Base-by-base conservation (phyloP, 176 grass and related monocot genomes). In the Olyra latifolia region DNA sequence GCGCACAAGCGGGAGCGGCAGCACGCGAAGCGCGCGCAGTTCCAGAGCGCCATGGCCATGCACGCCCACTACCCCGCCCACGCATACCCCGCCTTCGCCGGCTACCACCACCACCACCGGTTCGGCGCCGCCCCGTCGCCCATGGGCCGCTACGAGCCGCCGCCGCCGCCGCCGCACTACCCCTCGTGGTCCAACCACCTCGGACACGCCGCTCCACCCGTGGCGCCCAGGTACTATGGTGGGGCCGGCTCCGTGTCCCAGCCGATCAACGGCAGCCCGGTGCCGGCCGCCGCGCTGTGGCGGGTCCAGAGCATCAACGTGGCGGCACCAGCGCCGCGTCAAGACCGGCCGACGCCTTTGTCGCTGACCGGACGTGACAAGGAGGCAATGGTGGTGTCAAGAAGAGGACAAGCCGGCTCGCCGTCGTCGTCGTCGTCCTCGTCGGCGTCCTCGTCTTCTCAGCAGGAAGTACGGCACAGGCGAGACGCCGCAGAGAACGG, bases 1-100 rank as follows among this genome's bases (percentile, higher is more conserved):
- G 97, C 97, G 42, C 97, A 99, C 91, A 99, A 96, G 79, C 80
- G 85, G 17, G 85, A 88, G 89, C 79, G 86, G 61, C 84, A 93
- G 68, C 90, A 91, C 41, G 89, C 81, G 7, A 95, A 93, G 90
- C 84, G 93, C 63, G 91, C 88, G 39, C 93, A 93, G 64, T 91
- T 96, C 89, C 97, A 96, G 75, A 87, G 86, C 46, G 89, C 92
- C 67, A 88, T 98, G 92, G 83, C 90, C 63, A 82, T 80, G 61
- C 90, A 87, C 45, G 72, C 62, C 22, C 85, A 87, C 73, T 91
- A 89, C 75, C 77, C 79, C 0, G 68, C 63, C 25, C 86, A 86
- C 62, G 82, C 72, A 23, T 94, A 94, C 86, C 69, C 73, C n/a
- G 74, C 81, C 87, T 91, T 94, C 67, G 17, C 50, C 43, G 79